A percentile compares a stretch with the other conserved stretches of the same genome.
phyloP scores from a whole-genome alignment of 2,329 filamentous ascomycete genomes.

The Trichoderma sp. region DNA sequence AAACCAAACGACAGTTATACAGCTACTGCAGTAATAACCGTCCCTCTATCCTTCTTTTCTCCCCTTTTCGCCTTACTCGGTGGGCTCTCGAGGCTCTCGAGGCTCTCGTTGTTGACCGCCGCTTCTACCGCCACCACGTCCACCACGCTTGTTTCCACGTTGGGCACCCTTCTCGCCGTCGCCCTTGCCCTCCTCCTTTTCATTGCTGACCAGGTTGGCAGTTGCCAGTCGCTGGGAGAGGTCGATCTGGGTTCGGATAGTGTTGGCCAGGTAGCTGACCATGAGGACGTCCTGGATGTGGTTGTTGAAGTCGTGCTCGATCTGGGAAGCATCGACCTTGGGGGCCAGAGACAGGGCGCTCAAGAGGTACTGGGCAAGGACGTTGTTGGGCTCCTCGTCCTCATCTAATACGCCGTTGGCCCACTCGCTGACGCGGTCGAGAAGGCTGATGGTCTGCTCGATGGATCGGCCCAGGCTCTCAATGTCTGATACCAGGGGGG shows the following conservation, averaged over 20 bases:
- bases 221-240: constrained; percentile 92
- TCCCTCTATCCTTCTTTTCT: constrained; percentile 12
- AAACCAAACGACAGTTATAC: constrained; percentile 21
- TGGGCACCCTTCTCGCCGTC: constrained; percentile 52
- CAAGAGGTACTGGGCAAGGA: constrained; percentile 92
- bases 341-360: constrained; percentile 90
- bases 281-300: constrained; percentile 99
- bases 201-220: constrained; percentile 61
- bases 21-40: background rate
- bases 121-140: constrained; percentile 56
- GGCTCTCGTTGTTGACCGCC: constrained; percentile 58
- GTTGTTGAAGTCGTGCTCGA: constrained; percentile 99
- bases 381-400: constrained; percentile 85
- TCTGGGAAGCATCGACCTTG: constrained; percentile 87
- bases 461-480: constrained; percentile 85
- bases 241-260: constrained; percentile 98
- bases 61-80: constrained; percentile 38
- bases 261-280: constrained; percentile 97
- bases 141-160: constrained; percentile 55
- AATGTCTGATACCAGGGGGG: constrained; percentile 81
- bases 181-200: constrained; percentile 55
- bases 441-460: constrained; percentile 83
- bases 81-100: constrained; percentile 47
- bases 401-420: constrained; percentile 94
- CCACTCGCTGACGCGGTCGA: constrained; percentile 90